Evolutionary conservation across 192 early-diverging fungal species (phyloP).

Genomic region (Rhizophagus clarus): DNA sequence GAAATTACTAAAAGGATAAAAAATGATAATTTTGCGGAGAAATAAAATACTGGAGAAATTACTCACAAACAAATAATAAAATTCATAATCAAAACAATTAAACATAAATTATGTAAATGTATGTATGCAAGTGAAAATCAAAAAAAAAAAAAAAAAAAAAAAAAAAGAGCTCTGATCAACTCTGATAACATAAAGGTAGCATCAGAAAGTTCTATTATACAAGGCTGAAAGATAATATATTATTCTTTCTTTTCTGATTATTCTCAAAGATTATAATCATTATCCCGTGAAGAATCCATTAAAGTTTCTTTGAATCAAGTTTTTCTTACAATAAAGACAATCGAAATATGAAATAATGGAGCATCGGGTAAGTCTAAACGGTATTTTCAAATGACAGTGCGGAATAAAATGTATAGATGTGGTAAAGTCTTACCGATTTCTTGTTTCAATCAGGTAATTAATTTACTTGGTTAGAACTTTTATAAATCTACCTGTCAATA

Average conservation of each 20-base stretch:
- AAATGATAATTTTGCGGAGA: no score
- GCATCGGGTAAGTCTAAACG: neutral
- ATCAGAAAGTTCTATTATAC: no score
- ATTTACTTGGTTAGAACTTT: neutral
- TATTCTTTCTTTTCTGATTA: no score
- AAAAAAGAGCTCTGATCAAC: no score
- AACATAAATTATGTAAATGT: no score
- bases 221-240: no score
- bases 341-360: neutral
- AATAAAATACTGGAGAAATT: no score
- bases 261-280: neutral
- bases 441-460: neutral
- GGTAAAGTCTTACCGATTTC: neutral
- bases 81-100: no score
- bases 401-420: neutral
- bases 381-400: neutral
- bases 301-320: neutral
- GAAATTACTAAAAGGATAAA: no score
- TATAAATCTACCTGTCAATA: neutral
- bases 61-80: no score
- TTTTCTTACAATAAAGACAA: neutral
- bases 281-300: neutral
- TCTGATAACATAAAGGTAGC: no score
- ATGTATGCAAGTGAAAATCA: neutral
- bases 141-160: no score